Evolutionary conservation across 2,329 filamentous ascomycete genomes (phyloP).

Genomic region (Thielaviopsis musarum): DNA sequence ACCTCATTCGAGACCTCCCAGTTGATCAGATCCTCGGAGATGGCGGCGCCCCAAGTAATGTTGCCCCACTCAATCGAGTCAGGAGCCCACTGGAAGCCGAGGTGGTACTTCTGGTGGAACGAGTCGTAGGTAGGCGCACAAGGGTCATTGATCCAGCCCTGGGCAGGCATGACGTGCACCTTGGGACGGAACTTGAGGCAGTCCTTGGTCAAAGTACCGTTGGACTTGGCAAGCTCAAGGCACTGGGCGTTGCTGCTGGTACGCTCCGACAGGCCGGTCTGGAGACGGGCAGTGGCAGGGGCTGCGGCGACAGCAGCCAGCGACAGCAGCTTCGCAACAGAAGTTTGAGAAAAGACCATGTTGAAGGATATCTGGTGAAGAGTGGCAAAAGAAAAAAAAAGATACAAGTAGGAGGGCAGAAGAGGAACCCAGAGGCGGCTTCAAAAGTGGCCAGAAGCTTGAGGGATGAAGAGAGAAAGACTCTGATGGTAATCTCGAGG

Average conservation of each 20-base stretch:
- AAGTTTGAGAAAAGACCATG: constrained; percentile 5
- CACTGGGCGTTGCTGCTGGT: background rate
- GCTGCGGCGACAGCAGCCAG: constrained; percentile 3
- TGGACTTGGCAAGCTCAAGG: constrained; percentile 5
- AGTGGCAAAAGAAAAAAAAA: background rate
- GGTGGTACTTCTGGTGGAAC: constrained; percentile 25
- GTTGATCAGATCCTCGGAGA: constrained; percentile 24
- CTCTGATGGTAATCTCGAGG: background rate
- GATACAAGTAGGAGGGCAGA: background rate
- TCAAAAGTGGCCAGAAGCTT: background rate
- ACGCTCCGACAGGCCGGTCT: background rate
- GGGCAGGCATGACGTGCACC: constrained; percentile 24
- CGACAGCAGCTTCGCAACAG: constrained; percentile 1
- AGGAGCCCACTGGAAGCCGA: constrained; percentile 23
- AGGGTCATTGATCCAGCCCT: constrained; percentile 26
- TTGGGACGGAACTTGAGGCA: constrained; percentile 17
- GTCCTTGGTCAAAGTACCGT: constrained; percentile 6
- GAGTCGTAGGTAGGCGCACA: constrained; percentile 30
- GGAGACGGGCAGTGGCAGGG: background rate
- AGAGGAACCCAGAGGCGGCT: background rate
- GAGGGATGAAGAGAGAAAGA: background rate
- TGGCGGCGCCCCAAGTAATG: constrained; percentile 22
- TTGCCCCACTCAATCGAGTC: constrained; percentile 15
- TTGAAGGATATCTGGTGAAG: background rate
- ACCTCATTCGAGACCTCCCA: constrained; percentile 4